Evolutionary conservation across 257 asterid species (phyloP).

Genomic region (Gardenia jasminoides): DNA sequence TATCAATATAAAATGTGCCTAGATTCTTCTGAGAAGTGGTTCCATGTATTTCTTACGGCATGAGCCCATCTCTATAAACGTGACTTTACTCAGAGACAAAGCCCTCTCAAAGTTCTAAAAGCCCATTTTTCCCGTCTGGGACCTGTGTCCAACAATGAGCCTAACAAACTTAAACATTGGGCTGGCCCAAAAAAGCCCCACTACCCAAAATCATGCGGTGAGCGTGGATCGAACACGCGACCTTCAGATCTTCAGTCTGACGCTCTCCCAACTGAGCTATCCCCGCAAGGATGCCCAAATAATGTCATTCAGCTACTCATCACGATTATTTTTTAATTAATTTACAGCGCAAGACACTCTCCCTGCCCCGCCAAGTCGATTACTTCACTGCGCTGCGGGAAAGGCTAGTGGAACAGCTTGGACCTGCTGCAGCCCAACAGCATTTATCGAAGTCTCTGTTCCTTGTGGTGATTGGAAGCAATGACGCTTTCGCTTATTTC

Average conservation of each 20-base stretch:
- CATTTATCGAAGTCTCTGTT: constrained; percentile 62
- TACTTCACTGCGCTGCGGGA: constrained; percentile 44
- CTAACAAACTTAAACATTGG: too few species aligned
- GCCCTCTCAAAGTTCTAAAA: not conserved
- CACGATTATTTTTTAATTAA: too few species aligned
- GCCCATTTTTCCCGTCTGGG: too few species aligned
- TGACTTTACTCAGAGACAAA: too few species aligned
- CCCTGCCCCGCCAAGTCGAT: constrained; percentile 46
- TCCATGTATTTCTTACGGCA: not conserved
- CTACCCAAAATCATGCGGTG: constrained; percentile 45
- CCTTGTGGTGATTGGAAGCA: constrained; percentile 70
- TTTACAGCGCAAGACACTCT: constrained; percentile 36
- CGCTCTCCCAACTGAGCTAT: constrained; percentile 98
- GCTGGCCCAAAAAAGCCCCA: not conserved
- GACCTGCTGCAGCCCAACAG: constrained; percentile 30
- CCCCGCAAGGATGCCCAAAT: too few species aligned
- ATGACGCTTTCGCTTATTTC: constrained; percentile 59
- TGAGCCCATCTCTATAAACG: not conserved
- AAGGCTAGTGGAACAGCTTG: constrained; percentile 40
- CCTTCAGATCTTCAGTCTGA: constrained; percentile 91
- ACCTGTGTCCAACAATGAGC: not conserved
- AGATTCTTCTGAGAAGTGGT: too few species aligned
- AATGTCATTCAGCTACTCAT: too few species aligned
- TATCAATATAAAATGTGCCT: not conserved
- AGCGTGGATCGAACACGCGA: constrained; percentile 93